These are phyloP conservation scores for Stentor roeselii DNA, from an alignment of 73 alveolate species.

Conservation along the genomic window DNA sequence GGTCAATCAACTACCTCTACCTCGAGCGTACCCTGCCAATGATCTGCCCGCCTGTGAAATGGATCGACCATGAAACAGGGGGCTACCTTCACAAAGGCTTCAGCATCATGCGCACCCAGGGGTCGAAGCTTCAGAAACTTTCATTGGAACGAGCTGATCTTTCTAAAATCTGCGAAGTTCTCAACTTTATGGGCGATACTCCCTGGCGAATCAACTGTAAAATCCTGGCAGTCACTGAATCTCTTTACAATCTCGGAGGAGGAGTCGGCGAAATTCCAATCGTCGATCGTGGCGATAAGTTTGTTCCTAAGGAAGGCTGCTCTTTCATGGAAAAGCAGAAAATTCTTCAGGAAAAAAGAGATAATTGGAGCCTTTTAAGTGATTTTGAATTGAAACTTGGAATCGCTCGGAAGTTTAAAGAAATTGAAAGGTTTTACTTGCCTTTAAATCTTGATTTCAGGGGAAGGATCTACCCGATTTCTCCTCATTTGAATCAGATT, in stretches of 20 bases:
- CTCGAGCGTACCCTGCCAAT: conserved; percentile 81
- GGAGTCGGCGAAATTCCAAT: conserved; percentile 81
- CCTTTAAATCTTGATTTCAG: conserved; percentile 97
- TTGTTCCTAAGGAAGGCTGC: conserved; percentile 55
- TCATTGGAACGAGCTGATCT: conserved; percentile 60
- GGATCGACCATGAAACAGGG: conserved; percentile 78
- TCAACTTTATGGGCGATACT: conserved; percentile 61
- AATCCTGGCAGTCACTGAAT: conserved; percentile 68
- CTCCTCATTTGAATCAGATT: conserved; percentile 81
- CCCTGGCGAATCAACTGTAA: conserved; percentile 87
- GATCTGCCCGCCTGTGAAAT: conserved; percentile 84
- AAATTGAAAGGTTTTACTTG: conserved; percentile 64
- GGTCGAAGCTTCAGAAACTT: conserved; percentile 57
- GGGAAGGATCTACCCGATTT: conserved; percentile 95
- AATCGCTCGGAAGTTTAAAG: conserved; percentile 71
- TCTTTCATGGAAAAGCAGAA: conserved; percentile 42
- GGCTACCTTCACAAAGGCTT: conserved; percentile 78
- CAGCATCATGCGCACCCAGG: conserved; percentile 52
- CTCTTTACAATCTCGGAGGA: conserved; percentile 85
- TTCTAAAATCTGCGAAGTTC: conserved; percentile 49
- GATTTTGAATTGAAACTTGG: conserved; percentile 72
- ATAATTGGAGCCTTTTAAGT: conserved; percentile 67
- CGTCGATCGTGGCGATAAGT: conserved; percentile 58
- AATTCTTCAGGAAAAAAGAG: conserved; percentile 71
- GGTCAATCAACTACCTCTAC: conserved; percentile 56